phyloP scores from a whole-genome alignment of 805 yeast species.

The Teunomyces panamensis region DNA sequence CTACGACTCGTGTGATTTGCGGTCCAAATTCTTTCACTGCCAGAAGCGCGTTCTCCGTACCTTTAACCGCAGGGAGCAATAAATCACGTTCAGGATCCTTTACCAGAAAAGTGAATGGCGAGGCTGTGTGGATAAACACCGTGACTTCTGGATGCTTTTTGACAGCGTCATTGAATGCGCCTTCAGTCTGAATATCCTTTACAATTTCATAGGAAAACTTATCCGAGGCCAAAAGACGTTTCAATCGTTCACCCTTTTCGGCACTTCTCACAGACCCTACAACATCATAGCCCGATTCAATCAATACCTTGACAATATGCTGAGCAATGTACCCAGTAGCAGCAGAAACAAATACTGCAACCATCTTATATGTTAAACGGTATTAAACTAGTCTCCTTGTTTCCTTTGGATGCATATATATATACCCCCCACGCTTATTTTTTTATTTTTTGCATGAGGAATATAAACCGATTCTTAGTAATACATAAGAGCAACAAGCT shows the following conservation, averaged over 20 bases:
- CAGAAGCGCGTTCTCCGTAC: constrained; percentile 49
- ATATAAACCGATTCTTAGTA: background rate
- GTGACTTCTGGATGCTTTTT: constrained; percentile 39
- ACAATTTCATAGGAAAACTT: constrained; percentile 30
- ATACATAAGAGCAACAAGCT: background rate
- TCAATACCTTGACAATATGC: constrained; percentile 20
- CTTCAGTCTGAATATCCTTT: constrained; percentile 25
- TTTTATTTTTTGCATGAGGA: background rate
- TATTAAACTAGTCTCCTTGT: no score
- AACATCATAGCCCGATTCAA: constrained; percentile 41
- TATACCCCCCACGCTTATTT: background rate
- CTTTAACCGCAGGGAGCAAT: constrained; percentile 55
- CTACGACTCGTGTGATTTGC: constrained; percentile 46
- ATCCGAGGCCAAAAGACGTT: constrained; percentile 9
- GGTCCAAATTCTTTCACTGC: constrained; percentile 44
- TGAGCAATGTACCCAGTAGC: constrained; percentile 34
- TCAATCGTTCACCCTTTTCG: constrained; percentile 19
- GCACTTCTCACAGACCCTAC: constrained; percentile 48
- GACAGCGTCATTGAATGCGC: constrained; percentile 50
- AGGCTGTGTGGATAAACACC: constrained; percentile 48
- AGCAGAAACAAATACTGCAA: constrained; percentile 25
- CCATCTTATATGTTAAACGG: background rate
- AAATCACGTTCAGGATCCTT: constrained; percentile 47
- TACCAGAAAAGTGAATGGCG: constrained; percentile 47
- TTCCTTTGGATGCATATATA: no score